Percentiles rank a stretch among this genome's conserved stretches.
These are phyloP conservation scores for Whalleya microplaca DNA, from an alignment of 2,329 filamentous ascomycete species.

Conservation along the genomic window DNA sequence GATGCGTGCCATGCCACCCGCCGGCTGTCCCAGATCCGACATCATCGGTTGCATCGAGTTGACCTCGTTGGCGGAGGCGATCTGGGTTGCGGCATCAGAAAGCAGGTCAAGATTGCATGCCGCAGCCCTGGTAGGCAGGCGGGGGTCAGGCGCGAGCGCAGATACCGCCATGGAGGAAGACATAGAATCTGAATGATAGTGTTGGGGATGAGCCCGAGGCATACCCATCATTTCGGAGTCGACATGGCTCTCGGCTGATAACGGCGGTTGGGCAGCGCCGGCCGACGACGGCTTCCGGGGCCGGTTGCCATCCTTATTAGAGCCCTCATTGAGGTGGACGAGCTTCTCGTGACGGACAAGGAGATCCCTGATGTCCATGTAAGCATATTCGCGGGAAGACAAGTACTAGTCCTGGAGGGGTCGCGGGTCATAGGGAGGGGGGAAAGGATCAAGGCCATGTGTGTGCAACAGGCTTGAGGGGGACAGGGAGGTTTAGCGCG, in stretches of 20 bases:
- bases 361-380: constrained; percentile 67
- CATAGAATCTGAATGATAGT: constrained; percentile 48
- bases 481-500: constrained; percentile 26
- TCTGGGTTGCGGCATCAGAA: constrained; percentile 60
- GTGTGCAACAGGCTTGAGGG: constrained; percentile 8
- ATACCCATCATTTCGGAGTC: constrained; percentile 52
- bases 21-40: constrained; percentile 47
- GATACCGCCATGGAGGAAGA: constrained; percentile 42
- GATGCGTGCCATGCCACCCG: constrained; percentile 47
- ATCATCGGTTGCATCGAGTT: constrained; percentile 56
- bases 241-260: constrained; percentile 52
- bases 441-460: constrained; percentile 20
- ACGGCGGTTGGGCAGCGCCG: constrained; percentile 47
- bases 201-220: constrained; percentile 41
- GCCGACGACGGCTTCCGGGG: constrained; percentile 57
- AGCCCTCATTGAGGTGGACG: constrained; percentile 63
- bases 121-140: constrained; percentile 48
- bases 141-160: constrained; percentile 51
- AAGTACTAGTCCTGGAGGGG: constrained; percentile 16
- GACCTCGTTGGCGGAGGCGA: constrained; percentile 58
- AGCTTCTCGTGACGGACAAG: constrained; percentile 67
- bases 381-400: constrained; percentile 46
- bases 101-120: constrained; percentile 62
- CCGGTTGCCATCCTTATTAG: constrained; percentile 55
- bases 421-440: constrained; percentile 22